Evolutionary conservation across 108 stramenopile species (phyloP).

Genomic region (Cyclostephanos tholiformis): DNA sequence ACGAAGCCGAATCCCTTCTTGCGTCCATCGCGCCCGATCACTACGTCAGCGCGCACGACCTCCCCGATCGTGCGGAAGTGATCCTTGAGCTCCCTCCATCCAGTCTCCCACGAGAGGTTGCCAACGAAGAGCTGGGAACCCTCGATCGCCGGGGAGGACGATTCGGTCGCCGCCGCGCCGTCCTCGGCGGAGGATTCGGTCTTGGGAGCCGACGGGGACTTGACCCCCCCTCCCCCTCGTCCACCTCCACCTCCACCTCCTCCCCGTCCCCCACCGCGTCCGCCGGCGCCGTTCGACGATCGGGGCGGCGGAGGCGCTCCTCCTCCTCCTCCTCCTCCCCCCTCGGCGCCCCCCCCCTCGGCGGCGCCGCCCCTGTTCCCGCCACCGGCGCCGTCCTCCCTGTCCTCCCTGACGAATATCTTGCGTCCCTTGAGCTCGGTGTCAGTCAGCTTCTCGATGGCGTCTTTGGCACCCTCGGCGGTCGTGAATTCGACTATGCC

Average conservation of each 20-base stretch:
- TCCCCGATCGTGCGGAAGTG: slow-evolving; percentile 91
- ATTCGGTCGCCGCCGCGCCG: background rate
- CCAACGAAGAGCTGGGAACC: slow-evolving; percentile 68
- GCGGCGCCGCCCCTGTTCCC: slow-evolving; percentile 5
- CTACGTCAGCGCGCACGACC: slow-evolving; percentile 60
- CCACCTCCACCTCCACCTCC: too few species aligned
- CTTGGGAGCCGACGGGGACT: background rate
- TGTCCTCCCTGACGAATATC: slow-evolving; percentile 89
- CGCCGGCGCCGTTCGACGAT: too few species aligned
- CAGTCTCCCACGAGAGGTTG: slow-evolving; percentile 80
- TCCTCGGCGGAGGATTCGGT: background rate
- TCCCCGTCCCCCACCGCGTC: too few species aligned
- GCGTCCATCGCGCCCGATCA: too few species aligned
- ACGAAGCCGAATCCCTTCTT: too few species aligned
- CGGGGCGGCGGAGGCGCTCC: too few species aligned
- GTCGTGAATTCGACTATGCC: slow-evolving; percentile 91
- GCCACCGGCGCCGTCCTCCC: slow-evolving; percentile 48
- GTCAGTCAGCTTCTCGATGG: slow-evolving; percentile 78
- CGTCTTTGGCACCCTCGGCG: slow-evolving; percentile 72
- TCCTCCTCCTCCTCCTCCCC: too few species aligned
- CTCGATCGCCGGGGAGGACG: background rate
- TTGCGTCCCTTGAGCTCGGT: slow-evolving; percentile 75
- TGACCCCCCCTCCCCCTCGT: too few species aligned
- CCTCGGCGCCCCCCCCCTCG: too few species aligned
- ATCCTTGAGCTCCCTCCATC: slow-evolving; percentile 95